Evolutionary conservation across 1,284 basidiomycete species (phyloP).

Genomic region (Sporisorium scitamineum): DNA sequence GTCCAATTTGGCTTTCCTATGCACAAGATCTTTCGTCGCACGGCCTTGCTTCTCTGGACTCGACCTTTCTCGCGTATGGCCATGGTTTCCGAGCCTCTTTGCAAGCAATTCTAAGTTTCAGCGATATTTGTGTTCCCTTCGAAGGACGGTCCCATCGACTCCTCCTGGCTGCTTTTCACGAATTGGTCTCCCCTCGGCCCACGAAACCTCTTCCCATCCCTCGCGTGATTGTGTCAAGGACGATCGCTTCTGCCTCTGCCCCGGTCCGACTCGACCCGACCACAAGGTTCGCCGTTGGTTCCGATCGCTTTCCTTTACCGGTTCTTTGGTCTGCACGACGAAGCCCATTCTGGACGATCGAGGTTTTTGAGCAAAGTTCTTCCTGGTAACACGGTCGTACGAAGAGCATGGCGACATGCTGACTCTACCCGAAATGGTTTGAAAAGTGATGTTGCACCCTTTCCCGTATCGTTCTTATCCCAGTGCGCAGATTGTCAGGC

Average conservation of each 20-base stretch:
- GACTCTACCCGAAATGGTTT: neutral
- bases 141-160: neutral
- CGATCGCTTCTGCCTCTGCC: neutral
- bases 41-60: slow-evolving; percentile 1
- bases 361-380: neutral
- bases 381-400: no score
- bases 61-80: slow-evolving; percentile 4
- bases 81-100: slow-evolving; percentile 4
- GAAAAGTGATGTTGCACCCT: slow-evolving; percentile 11
- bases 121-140: slow-evolving; percentile 8
- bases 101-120: slow-evolving; percentile 25
- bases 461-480: neutral
- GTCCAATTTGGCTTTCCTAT: slow-evolving; percentile 1
- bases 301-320: neutral
- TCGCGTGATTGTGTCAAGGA: neutral
- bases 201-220: neutral
- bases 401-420: neutral
- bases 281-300: no score
- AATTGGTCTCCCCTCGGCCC: neutral
- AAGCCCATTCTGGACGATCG: neutral
- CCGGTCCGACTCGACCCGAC: neutral
- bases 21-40: slow-evolving; percentile 1
- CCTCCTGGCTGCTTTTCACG: slow-evolving; percentile 7
- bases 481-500: neutral
- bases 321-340: neutral